These are phyloP conservation scores for Suhomyces faveliae DNA, from an alignment of 805 yeast genomes.

Conservation along the genomic window DNA sequence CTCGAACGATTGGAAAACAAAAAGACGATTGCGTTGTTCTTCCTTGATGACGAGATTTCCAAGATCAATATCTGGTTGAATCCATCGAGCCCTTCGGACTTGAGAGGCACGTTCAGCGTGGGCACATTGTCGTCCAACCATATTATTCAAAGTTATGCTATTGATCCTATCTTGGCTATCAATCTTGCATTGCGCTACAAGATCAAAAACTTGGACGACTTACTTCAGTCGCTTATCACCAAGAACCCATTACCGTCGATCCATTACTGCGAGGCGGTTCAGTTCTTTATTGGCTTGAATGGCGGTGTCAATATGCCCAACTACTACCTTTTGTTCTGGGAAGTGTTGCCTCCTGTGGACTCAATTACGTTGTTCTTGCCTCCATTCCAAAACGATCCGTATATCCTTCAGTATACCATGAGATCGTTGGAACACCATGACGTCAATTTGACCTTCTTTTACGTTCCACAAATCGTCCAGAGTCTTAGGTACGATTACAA, in stretches of 20 bases:
- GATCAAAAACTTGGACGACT: slow-evolving; percentile 36
- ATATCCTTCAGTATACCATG: slow-evolving; percentile 82
- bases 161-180: slow-evolving; percentile 73
- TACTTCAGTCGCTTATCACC: slow-evolving; percentile 45
- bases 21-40: slow-evolving; percentile 53
- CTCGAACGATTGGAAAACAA: slow-evolving; percentile 42
- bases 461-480: slow-evolving; percentile 98
- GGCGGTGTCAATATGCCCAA: slow-evolving; percentile 37
- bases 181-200: slow-evolving; percentile 63
- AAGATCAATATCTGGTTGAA: slow-evolving; percentile 76
- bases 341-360: slow-evolving; percentile 74
- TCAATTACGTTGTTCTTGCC: slow-evolving; percentile 83
- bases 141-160: slow-evolving; percentile 56
- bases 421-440: slow-evolving; percentile 86
- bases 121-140: slow-evolving; percentile 38
- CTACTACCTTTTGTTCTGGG: slow-evolving; percentile 61
- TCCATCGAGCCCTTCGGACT: slow-evolving; percentile 49
- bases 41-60: slow-evolving; percentile 74
- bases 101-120: slow-evolving; percentile 35
- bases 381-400: slow-evolving; percentile 62
- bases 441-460: slow-evolving; percentile 85
- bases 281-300: slow-evolving; percentile 46
- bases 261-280: slow-evolving; percentile 57
- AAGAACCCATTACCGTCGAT: slow-evolving; percentile 60
- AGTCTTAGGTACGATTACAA: slow-evolving; percentile 74